These are phyloP conservation scores for Moesziomyces antarcticus DNA, from an alignment of 1,284 basidiomycete species.

Conservation along the genomic window DNA sequence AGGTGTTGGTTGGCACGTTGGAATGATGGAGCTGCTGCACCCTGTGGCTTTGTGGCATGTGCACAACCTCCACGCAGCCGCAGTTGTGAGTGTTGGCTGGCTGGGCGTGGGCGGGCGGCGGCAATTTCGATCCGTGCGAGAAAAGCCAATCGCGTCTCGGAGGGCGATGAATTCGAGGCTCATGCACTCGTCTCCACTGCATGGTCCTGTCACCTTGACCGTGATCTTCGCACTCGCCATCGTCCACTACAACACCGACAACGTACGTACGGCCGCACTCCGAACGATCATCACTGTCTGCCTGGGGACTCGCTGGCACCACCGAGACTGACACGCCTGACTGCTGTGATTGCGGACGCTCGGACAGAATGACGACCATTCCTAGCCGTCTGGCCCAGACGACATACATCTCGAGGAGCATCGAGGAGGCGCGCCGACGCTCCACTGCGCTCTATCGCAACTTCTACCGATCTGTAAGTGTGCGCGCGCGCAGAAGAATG, in stretches of 20 bases:
- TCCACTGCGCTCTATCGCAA: conserved; percentile 85
- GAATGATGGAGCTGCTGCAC: conserved; percentile 3
- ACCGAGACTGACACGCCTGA: conserved; percentile 4
- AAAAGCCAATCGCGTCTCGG: conserved; percentile 8
- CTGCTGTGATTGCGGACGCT: neutral
- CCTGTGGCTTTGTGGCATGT: conserved; percentile 5
- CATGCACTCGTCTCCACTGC: conserved; percentile 41
- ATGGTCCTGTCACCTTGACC: neutral
- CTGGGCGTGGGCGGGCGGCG: neutral
- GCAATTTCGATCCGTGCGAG: conserved; percentile 36
- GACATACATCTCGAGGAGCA: conserved; percentile 71
- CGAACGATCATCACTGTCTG: no score
- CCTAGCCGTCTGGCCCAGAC: conserved; percentile 85
- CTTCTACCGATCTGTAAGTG: conserved; percentile 87
- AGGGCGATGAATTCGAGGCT: conserved; percentile 17
- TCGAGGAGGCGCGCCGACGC: conserved; percentile 78
- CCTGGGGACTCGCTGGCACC: no score
- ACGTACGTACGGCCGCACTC: conserved; percentile 22
- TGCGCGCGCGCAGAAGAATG: no score
- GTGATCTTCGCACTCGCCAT: conserved; percentile 17
- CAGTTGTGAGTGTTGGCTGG: no score
- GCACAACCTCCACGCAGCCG: conserved; percentile 18
- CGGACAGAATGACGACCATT: conserved; percentile 80
- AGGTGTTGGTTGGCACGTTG: conserved; percentile 2
- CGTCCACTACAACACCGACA: conserved; percentile 17